Base-by-base conservation (phyloP, 345 rosid species). In the Acer negundo region DNA sequence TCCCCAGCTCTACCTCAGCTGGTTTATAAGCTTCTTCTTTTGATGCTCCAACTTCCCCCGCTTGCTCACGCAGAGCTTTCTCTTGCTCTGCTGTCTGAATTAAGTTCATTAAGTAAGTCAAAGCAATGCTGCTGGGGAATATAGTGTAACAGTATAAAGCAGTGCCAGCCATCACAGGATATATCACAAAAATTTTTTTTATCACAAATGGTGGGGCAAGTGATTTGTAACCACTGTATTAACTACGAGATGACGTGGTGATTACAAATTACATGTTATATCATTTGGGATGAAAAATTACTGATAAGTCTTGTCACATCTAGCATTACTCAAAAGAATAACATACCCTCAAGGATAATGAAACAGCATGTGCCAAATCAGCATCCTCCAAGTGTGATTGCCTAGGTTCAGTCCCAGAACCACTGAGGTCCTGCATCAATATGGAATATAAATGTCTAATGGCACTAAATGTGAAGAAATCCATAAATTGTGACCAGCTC, bases 71-170 rank as follows among this genome's bases (percentile, higher is more conserved):
- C 65, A 76, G 73, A 79, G 86, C 84, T 73, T 83, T 89, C 84
- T 92, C 95, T 82, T 83, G 92, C 91, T 91, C 92, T 8, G 92
- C 92, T 77, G 89, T 79, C 98, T 92, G 93, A 76, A 86, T 59
- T 80, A 64, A 74, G 42, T 71, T 76, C 59, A 77, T 28, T 55
- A 84, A 81, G 66, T 61, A 59, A 51, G 80, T 67, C 38, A 20
- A 56, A 71, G 28, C 69, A 55, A 62, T 22, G 3, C 49, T 46
- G n/a, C 20, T 71, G 28, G 28, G 40, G 65, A 69, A 58, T 20
- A 59, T 59, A 20, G 3, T 5, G 63, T 22, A 59, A 7, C 3
- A 59, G 26, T n/a, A 20, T 59, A 22, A 16, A 59, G 26, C 1
- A n/a, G 12, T 22, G 26, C 63, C 22, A 59, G 26, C 6, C 10